Evolutionary conservation across 108 stramenopile genomes (phyloP), one percentile per base, ranked within the genome.

Genomic region (Hondaea fermentalgiana): DNA sequence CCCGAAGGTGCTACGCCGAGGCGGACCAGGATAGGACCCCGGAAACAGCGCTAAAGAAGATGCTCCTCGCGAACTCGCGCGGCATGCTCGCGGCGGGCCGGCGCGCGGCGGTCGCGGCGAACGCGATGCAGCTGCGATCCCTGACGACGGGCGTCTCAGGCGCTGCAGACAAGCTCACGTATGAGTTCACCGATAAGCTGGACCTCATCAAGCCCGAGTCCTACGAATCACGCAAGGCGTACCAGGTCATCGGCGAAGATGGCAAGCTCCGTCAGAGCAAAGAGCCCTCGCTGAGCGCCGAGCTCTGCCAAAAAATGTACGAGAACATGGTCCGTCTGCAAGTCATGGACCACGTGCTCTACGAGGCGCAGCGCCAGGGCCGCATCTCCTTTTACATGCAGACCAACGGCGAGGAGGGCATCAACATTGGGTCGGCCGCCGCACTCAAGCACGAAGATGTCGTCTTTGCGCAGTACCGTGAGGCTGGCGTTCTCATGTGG

Each of bases 351-450:
- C 92, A 93, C 45, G 95, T 99, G 59, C 92, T 99, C 57, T 96
- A 96, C 91, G 96, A 98, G 88, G 97, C 98, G 2, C 99, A 99
- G 93, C 94, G 99, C 35, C 99, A 99, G 90, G 99, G 98, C 0
- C 94, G 97, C 43, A 97, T 98, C 58, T 97, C 97, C 19, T 97
- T 98, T 91, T 97, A 96, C 92, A 97, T 98, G 96, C 96, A 87
- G 87, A 87, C 90, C 64, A 45, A 60, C 28, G 96, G 96, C 12
- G 99, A 99, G 90, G 98, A 99, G 90, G 97, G 96, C 1, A 93
- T 95, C 72, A 96, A 96, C 90, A 93, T 99, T 29, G 98, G 97
- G 57, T 93, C 95, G 1, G 98, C 97, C 19, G 94, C 97, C 0
- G 98, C 96, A 21, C 89, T 99, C 87, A 87, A 91, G 12, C 72